Evolutionary conservation across 2,329 filamentous ascomycete species (phyloP), one percentile per base, ranked within the genome.

Genomic region (Phialophora tarda): DNA sequence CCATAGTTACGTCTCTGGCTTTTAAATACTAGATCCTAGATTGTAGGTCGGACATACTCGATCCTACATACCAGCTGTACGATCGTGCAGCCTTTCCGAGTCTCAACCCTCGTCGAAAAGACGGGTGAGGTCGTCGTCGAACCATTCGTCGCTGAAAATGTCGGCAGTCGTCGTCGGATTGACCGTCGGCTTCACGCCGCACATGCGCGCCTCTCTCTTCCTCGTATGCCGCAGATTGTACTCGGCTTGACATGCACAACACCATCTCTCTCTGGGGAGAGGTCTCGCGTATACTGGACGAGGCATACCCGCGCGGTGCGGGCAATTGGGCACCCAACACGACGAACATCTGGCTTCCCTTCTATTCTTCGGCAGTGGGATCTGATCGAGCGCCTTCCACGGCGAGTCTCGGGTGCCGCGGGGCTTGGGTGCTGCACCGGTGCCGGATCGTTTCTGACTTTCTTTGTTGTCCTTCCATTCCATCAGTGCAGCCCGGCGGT

Each of bases 261-360:
- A 71, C 64, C 69, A 71, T 24, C 64, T 61, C 14, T 71, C 69
- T n/a, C 34, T 64, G 3, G 64, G 47, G 48, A 71, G 48, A 21
- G 59, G 62, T 28, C 64, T 32, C 41, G 65, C 66, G 23, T 63
- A 69, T 8, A 64, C 69, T 38, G 67, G 50, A 24, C 64, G 62
- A 10, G 67, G 59, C n/a, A 69, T 59, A 34, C 59, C 67, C 7
- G 32, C 44, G 7, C 62, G 59, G 14, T 65, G 59, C 14, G 62
- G 64, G 54, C 59, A 67, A 30, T 65, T 64, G 23, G 69, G 66
- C 17, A 69, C 62, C 69, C 69, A 71, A 51, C 66, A 71, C 4
- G 57, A 50, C 2, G 61, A 56, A 50, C 69, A 69, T 11, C 69
- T 51, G 17, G 59, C 48, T 53, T 69, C 66, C 38, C 66, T 44